Conservation (phyloP, 2,329 filamentous ascomycete species). For the Setomelanomma holmii region DNA sequence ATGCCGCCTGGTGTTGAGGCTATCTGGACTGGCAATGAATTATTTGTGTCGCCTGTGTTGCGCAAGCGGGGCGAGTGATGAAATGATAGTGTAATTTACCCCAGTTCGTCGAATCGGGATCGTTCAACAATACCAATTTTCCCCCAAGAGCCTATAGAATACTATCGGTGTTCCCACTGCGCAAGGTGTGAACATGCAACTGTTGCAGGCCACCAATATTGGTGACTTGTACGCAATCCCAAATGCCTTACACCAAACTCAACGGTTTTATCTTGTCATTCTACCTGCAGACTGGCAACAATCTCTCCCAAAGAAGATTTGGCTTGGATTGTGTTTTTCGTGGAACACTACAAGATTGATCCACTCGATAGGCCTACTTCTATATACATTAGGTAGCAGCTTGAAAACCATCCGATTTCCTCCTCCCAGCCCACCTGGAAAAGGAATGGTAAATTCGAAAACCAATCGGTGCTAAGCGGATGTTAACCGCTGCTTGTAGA, state of each 20-base stretch:
- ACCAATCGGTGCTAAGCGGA: too few relatives aligned
- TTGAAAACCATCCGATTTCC: constrained; percentile 2
- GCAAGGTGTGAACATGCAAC: too few relatives aligned
- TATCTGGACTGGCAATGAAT: constrained; percentile 14
- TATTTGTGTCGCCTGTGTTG: constrained; percentile 23
- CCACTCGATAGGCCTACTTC: constrained; percentile 3
- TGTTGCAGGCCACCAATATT: neutral
- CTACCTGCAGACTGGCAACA: neutral
- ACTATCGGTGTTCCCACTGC: too few relatives aligned
- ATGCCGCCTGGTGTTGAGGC: constrained; percentile 16
- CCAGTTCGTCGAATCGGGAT: too few relatives aligned
- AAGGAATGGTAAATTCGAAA: too few relatives aligned
- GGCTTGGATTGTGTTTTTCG: constrained; percentile 2
- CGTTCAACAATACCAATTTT: too few relatives aligned
- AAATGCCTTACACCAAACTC: neutral
- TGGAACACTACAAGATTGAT: constrained; percentile 2
- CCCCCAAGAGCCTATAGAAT: too few relatives aligned
- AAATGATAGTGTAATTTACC: too few relatives aligned
- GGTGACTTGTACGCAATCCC: neutral
- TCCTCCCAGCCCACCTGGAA: neutral
- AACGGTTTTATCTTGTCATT: neutral
- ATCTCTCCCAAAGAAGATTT: neutral
- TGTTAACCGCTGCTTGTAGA: too few relatives aligned
- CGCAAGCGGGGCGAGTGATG: constrained; percentile 5
- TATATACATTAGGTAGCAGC: constrained; percentile 1